Percentiles rank a stretch among this genome's conserved stretches.
These are phyloP conservation scores for Candida nonsorbophila DNA, from an alignment of 805 yeast genomes.

Conservation along the genomic window DNA sequence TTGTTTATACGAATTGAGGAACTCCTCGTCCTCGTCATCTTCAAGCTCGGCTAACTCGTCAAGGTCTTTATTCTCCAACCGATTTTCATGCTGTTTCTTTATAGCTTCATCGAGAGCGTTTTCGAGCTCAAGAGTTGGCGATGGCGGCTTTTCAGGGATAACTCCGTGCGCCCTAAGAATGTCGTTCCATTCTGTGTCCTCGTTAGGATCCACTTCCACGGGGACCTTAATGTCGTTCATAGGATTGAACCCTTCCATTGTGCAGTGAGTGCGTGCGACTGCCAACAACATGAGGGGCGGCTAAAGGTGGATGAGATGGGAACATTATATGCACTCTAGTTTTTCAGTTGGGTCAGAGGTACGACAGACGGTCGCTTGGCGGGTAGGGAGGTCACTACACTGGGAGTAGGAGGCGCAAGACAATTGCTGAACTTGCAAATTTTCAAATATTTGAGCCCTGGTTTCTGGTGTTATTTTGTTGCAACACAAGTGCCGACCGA, in stretches of 20 bases:
- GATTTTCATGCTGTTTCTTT: constrained; percentile 69
- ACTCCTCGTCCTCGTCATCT: constrained; percentile 91
- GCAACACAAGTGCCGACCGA: no score
- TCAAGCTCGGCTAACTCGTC: constrained; percentile 85
- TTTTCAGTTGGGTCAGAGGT: no score
- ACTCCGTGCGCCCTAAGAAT: constrained; percentile 85
- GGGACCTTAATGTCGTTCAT: constrained; percentile 46
- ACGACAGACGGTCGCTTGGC: no score
- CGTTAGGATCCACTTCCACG: constrained; percentile 89
- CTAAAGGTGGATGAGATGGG: not conserved
- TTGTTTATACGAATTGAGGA: constrained; percentile 68
- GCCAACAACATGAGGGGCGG: not conserved
- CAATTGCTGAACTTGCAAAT: no score
- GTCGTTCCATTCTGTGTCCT: constrained; percentile 99
- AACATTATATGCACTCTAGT: no score
- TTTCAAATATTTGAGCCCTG: no score
- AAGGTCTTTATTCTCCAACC: constrained; percentile 70
- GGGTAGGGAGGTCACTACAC: no score
- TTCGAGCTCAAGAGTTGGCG: constrained; percentile 82
- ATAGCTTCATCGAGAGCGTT: constrained; percentile 84
- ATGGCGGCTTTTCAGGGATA: constrained; percentile 86
- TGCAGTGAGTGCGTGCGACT: not conserved
- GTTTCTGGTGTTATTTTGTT: no score
- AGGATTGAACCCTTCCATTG: constrained; percentile 9
- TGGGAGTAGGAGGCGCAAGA: no score